Base-by-base conservation (phyloP, 371 early-diverging fungal genomes). In the Amoeboaphelidium protococcarum region DNA sequence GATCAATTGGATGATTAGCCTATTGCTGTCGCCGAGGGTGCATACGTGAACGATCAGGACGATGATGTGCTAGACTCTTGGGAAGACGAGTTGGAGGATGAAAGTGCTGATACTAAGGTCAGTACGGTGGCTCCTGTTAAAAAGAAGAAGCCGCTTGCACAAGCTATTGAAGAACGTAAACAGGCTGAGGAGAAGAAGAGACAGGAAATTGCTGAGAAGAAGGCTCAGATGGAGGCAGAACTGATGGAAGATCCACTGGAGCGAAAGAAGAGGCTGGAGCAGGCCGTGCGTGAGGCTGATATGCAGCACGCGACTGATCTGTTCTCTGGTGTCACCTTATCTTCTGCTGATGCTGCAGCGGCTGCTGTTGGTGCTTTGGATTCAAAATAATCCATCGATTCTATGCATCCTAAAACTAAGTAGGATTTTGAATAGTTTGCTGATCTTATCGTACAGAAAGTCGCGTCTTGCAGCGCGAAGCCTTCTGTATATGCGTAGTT, bases 341-440 rank as follows among this genome's bases (percentile, higher is more conserved):
- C 69, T 42, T n/a, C n/a, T 54, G 70, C 66, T 59, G 54, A 47
- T 57, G n/a, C 1, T 21, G 23, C 16, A 13, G 52, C 45, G 46
- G 46, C 49, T 19, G 13, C 45, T 37, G 42, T 25, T 26, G 37
- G 51, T 37, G 19, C 13, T 22, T 41, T 19, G 20, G 24, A 47
- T 26, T 16, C 19, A 41, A 22, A n/a, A 16, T 3, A 63, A 31
- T 60, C 62, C 13, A 57, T 87, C 48, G 73, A 76, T 47, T 63
- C 69, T 40, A 63, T 76, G 58, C 69, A 71, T 50, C 91, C 86
- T 22, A 73, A 72, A 59, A 78, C 80, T 16, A 75, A 75, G 54
- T 75, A 70, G 10, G 82, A 90, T 48, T 80, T 86, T 53, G 79
- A 76, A 54, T 69, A 72, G 47, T 87, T 75, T 55, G 66, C 66